phyloP scores from a whole-genome alignment of 768 basidiomycete genomes.

The Melanogaster broomeanus region DNA sequence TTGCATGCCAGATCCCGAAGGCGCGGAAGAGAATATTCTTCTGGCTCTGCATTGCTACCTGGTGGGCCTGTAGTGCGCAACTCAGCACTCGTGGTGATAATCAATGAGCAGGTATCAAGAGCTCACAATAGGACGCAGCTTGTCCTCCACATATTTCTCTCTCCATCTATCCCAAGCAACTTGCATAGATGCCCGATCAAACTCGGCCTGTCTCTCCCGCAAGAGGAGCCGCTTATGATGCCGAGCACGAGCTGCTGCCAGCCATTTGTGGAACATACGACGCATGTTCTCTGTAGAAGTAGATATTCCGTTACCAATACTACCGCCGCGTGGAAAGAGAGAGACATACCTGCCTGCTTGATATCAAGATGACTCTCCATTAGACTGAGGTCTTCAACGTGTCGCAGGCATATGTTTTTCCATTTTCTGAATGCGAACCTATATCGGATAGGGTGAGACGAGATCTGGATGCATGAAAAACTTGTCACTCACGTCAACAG shows the following conservation, averaged over 20 bases:
- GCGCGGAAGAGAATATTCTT: slow-evolving; percentile 63
- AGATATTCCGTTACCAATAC: slow-evolving; percentile 1
- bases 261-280: slow-evolving; percentile 72
- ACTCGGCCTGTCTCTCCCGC: slow-evolving; percentile 61
- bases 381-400: slow-evolving; percentile 72
- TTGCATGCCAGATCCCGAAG: slow-evolving; percentile 74
- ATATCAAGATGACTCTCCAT: slow-evolving; percentile 84
- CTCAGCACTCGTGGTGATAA: slow-evolving; percentile 4
- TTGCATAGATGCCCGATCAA: slow-evolving; percentile 51
- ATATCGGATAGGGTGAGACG: slow-evolving; percentile 5
- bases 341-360: slow-evolving; percentile 67
- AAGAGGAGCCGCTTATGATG: slow-evolving; percentile 63
- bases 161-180: slow-evolving; percentile 80
- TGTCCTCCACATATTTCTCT: slow-evolving; percentile 66
- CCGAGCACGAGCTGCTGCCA: slow-evolving; percentile 55
- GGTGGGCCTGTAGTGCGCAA: slow-evolving; percentile 33
- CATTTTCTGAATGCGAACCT: slow-evolving; percentile 70
- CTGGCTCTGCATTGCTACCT: slow-evolving; percentile 58
- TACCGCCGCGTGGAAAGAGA: neutral
- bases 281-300: slow-evolving; percentile 57
- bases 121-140: slow-evolving; percentile 64
- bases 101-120: neutral
- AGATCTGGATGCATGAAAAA: slow-evolving; percentile 10
- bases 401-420: slow-evolving; percentile 60
- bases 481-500: slow-evolving; percentile 36